Evolutionary conservation across 2,329 filamentous ascomycete species (phyloP).

Genomic region (Dothideomycetes sp.): DNA sequence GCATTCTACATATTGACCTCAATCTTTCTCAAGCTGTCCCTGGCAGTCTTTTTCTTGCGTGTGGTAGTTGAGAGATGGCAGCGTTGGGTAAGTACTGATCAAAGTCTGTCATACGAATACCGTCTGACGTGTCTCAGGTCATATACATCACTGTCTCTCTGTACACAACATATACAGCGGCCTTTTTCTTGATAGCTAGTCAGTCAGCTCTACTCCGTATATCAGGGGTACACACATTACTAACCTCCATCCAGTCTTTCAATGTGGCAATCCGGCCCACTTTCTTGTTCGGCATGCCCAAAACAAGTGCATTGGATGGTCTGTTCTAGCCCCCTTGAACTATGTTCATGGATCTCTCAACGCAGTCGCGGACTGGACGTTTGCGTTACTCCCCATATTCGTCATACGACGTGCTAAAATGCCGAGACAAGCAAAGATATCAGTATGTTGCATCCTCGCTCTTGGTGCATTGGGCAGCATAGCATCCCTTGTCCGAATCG

Average conservation of each 20-base stretch:
- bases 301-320: neutral
- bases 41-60: conserved; percentile 34
- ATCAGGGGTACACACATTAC: neutral
- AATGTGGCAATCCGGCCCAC: conserved; percentile 5
- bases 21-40: conserved; percentile 31
- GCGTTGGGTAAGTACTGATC: conserved; percentile 9
- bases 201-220: neutral
- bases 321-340: conserved; percentile 1
- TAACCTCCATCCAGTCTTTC: conserved; percentile 1
- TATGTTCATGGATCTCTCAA: conserved; percentile 21
- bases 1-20: conserved; percentile 28
- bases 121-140: no score
- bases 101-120: conserved; percentile 16
- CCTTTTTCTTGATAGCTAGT: conserved; percentile 17
- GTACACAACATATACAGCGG: conserved; percentile 22
- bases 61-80: conserved; percentile 30
- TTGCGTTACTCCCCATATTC: conserved; percentile 27
- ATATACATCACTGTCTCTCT: conserved; percentile 15
- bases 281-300: conserved; percentile 2
- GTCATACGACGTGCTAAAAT: conserved; percentile 30
- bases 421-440: conserved; percentile 27
- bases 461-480: conserved; percentile 16
- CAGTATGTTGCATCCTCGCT: conserved; percentile 27
- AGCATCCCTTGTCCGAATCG: neutral
- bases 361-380: conserved; percentile 23